phyloP scores from a whole-genome alignment of 352 stramenopile species.

The Phytophthora quininea region DNA sequence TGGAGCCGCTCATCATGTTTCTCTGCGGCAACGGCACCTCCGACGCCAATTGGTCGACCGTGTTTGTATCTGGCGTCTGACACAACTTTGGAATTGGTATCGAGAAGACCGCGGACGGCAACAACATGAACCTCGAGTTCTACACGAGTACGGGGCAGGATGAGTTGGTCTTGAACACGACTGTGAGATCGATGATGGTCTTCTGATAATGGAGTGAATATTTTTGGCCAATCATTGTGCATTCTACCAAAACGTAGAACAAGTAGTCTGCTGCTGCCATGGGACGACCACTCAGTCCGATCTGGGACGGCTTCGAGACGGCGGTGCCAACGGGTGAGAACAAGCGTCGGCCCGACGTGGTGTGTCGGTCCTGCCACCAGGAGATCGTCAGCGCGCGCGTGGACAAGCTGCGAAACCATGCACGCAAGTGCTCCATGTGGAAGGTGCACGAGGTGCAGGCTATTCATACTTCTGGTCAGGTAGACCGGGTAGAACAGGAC shows the following conservation, averaged over 20 bases:
- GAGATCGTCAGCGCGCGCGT: constrained; percentile 27
- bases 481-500: not conserved
- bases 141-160: constrained; percentile 50
- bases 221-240: too few species aligned
- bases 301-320: constrained; percentile 42
- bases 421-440: constrained; percentile 3
- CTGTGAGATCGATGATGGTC: constrained; percentile 39
- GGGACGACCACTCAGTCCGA: constrained; percentile 28
- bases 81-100: constrained; percentile 63
- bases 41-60: constrained; percentile 45
- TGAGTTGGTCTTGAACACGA: constrained; percentile 39
- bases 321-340: constrained; percentile 22
- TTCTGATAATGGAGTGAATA: constrained; percentile 20
- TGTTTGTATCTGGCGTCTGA: constrained; percentile 50
- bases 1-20: constrained; percentile 45
- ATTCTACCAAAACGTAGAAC: too few species aligned
- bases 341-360: constrained; percentile 33
- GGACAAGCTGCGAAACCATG: constrained; percentile 8
- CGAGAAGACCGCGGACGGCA: constrained; percentile 30
- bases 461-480: not conserved
- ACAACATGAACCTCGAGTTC: constrained; percentile 38
- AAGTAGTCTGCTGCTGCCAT: constrained; percentile 1
- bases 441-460: constrained; percentile 5
- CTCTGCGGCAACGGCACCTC: constrained; percentile 40
- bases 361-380: constrained; percentile 22